Conservation (phyloP, 2,329 filamentous ascomycete genomes). For the Conoideocrella luteorostrata region DNA sequence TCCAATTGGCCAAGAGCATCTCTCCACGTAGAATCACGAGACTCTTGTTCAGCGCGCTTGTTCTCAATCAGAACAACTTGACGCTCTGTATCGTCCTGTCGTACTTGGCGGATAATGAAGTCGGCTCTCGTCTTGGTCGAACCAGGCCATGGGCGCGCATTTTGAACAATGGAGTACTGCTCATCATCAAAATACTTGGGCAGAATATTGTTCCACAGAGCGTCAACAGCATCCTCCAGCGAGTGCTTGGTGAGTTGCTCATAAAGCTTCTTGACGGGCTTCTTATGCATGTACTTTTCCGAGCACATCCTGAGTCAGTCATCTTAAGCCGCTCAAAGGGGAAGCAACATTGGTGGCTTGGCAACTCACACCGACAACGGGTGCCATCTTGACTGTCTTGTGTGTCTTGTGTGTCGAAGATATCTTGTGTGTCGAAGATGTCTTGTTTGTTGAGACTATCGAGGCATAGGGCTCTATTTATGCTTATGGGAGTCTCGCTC, state of each 20-base stretch:
- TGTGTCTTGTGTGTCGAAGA: too few relatives aligned
- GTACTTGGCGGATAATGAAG: not conserved
- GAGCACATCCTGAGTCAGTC: too few relatives aligned
- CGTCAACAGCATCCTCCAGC: constrained; percentile 2
- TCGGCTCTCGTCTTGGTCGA: not conserved
- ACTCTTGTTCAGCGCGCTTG: not conserved
- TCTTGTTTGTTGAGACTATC: too few relatives aligned
- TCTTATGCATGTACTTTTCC: constrained; percentile 1
- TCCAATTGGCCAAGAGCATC: not conserved
- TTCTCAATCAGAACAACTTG: constrained; percentile 3
- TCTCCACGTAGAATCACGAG: not conserved
- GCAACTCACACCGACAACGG: too few relatives aligned
- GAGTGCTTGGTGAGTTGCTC: constrained; percentile 1
- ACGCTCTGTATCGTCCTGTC: not conserved
- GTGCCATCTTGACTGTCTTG: too few relatives aligned
- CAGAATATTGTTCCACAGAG: constrained; percentile 4
- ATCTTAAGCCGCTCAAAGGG: too few relatives aligned
- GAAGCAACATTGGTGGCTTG: too few relatives aligned
- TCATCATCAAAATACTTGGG: not conserved
- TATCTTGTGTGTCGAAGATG: too few relatives aligned
- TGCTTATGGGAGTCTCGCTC: too few relatives aligned
- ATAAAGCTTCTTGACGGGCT: not conserved
- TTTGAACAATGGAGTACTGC: not conserved
- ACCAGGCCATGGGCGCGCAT: not conserved
- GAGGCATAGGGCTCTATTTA: too few relatives aligned